A percentile compares a stretch with the other conserved stretches of the same genome.
Conservation (phyloP, 208 protist genomes). For the Histomonas meleagridis region DNA sequence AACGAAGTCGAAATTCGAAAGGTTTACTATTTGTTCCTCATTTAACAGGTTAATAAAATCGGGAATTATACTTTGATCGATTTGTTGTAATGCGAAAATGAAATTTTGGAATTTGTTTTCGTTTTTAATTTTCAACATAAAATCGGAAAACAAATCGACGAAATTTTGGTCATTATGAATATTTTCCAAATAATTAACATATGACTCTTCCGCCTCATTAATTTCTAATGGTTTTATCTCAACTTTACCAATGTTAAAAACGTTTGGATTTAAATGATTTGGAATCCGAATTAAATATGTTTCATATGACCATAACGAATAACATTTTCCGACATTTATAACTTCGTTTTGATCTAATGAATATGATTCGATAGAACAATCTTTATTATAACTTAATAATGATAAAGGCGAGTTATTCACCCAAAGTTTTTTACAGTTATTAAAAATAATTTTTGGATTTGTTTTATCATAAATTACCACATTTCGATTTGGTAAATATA, state of each 20-base stretch:
- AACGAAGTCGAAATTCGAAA: neutral
- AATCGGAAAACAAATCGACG: neutral
- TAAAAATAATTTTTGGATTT: neutral
- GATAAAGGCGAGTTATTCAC: neutral
- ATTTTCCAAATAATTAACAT: neutral
- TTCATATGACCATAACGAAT: neutral
- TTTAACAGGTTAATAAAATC: neutral
- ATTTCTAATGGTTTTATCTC: neutral
- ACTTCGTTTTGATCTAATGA: neutral
- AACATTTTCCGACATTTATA: neutral
- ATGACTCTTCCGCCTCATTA: neutral
- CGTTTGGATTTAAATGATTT: neutral
- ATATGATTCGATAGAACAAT: neutral
- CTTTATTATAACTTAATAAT: neutral
- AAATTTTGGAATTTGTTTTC: neutral
- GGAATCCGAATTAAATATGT: neutral
- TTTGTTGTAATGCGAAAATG: neutral
- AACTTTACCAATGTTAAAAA: neutral
- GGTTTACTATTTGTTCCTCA: neutral
- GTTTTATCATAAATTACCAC: neutral
- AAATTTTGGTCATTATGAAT: neutral
- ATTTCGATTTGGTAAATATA: neutral
- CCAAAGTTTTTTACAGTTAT: neutral
- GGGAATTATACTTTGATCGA: neutral
- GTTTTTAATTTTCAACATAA: neutral